A percentile compares a stretch with the other conserved stretches of the same genome.
phyloP scores from a whole-genome alignment of 2,329 filamentous ascomycete species.

The Leptographium galeiforme region DNA sequence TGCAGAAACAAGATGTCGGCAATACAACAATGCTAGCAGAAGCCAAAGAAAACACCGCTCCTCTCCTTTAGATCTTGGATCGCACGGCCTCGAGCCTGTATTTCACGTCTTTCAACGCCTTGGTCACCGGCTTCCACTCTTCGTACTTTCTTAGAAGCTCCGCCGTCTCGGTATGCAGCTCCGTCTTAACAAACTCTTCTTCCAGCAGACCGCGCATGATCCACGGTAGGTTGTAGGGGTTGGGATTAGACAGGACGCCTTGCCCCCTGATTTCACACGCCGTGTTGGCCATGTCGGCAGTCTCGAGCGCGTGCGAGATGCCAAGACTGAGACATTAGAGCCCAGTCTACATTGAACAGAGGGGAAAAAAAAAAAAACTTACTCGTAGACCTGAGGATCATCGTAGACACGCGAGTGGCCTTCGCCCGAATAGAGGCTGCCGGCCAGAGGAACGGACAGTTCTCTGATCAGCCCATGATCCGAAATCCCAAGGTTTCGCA shows the following conservation, averaged over 20 bases:
- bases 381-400: slow-evolving; percentile 69
- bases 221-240: slow-evolving; percentile 88
- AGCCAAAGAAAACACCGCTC: not conserved
- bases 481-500: slow-evolving; percentile 82
- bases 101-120: slow-evolving; percentile 89
- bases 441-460: slow-evolving; percentile 74
- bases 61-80: slow-evolving; percentile 50
- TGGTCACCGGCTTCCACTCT: slow-evolving; percentile 80
- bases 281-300: slow-evolving; percentile 37
- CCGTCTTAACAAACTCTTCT: slow-evolving; percentile 77
- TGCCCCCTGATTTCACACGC: slow-evolving; percentile 38
- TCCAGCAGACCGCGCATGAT: slow-evolving; percentile 89
- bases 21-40: too few species aligned
- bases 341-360: slow-evolving; percentile 3
- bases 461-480: slow-evolving; percentile 92
- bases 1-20: not conserved
- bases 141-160: slow-evolving; percentile 80
- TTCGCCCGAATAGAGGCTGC: slow-evolving; percentile 81
- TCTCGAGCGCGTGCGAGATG: slow-evolving; percentile 61
- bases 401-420: slow-evolving; percentile 91
- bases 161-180: slow-evolving; percentile 62
- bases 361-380: not conserved
- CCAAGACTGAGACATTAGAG: slow-evolving; percentile 36
- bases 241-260: slow-evolving; percentile 40
- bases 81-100: slow-evolving; percentile 84